Percentiles rank a stretch among this genome's conserved stretches.
Evolutionary conservation across 306 rosid species (phyloP).

Genomic region (Acacia crassicarpa): DNA sequence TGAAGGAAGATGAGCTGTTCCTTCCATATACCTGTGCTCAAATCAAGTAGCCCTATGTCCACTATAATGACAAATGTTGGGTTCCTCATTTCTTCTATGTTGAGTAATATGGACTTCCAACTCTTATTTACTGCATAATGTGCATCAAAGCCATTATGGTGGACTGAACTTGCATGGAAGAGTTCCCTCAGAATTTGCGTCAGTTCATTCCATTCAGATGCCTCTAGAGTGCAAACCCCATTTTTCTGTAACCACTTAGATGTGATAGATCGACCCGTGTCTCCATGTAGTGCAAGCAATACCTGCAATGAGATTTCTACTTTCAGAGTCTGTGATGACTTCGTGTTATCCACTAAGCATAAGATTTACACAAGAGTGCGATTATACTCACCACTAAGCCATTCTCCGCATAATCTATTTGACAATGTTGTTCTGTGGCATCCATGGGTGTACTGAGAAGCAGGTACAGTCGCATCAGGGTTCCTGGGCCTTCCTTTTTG

Average conservation of each 20-base stretch:
- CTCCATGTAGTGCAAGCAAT: constrained; percentile 77
- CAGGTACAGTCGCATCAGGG: constrained; percentile 77
- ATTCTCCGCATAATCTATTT: constrained; percentile 58
- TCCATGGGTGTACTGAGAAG: constrained; percentile 73
- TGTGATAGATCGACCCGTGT: constrained; percentile 66
- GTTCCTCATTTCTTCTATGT: constrained; percentile 63
- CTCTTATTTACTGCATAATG: constrained; percentile 53
- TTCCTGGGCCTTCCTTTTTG: constrained; percentile 85
- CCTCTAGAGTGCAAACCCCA: constrained; percentile 71
- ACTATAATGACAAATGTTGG: constrained; percentile 69
- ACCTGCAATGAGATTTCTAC: constrained; percentile 54
- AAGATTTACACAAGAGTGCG: constrained; percentile 2
- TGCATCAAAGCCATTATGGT: constrained; percentile 52
- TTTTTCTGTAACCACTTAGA: constrained; percentile 77
- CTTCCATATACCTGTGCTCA: constrained; percentile 98
- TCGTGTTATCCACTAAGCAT: background rate
- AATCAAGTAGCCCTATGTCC: constrained; percentile 84
- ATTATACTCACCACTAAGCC: constrained; percentile 67
- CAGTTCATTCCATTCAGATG: constrained; percentile 95
- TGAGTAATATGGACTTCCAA: constrained; percentile 55
- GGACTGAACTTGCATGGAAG: constrained; percentile 57
- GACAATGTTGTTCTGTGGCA: constrained; percentile 64
- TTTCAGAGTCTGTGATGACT: constrained; percentile 45
- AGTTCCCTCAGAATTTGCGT: constrained; percentile 79
- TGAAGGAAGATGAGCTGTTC: constrained; percentile 89